Evolutionary conservation across 768 basidiomycete genomes (phyloP).

Genomic region (Auricularia heimuer): DNA sequence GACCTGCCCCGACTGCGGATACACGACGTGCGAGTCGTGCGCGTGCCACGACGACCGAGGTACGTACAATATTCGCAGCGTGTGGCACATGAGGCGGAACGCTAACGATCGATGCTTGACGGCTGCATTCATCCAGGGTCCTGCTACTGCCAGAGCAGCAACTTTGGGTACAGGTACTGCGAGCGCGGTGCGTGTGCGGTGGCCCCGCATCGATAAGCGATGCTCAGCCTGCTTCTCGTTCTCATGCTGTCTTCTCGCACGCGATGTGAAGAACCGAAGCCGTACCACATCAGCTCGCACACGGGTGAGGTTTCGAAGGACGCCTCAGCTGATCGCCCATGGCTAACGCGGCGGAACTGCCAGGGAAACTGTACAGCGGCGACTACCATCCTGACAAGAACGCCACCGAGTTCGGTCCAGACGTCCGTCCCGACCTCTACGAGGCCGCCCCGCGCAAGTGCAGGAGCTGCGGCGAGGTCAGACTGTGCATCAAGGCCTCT

Average conservation of each 20-base stretch:
- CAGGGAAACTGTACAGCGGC: constrained; percentile 18
- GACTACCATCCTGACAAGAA: constrained; percentile 25
- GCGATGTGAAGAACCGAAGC: constrained; percentile 14
- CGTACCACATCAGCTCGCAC: constrained; percentile 18
- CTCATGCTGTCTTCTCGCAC: too few species aligned
- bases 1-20: constrained; percentile 25
- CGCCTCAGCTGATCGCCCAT: not conserved
- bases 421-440: constrained; percentile 18
- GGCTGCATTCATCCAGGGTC: constrained; percentile 17
- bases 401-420: constrained; percentile 3
- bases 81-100: not conserved
- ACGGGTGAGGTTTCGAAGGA: not conserved
- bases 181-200: not conserved
- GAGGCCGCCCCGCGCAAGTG: constrained; percentile 21
- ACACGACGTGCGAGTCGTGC: constrained; percentile 26
- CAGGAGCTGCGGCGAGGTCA: constrained; percentile 23
- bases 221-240: not conserved
- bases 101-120: not conserved
- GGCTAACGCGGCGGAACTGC: constrained; percentile 10
- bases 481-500: not conserved
- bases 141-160: constrained; percentile 26
- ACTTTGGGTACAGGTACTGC: constrained; percentile 27
- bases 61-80: constrained; percentile 4
- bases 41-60: constrained; percentile 20
- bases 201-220: not conserved